Percentiles rank a stretch among this genome's conserved stretches.
Conservation (phyloP, 1,284 basidiomycete species). For the Rhodotorula sp. region DNA sequence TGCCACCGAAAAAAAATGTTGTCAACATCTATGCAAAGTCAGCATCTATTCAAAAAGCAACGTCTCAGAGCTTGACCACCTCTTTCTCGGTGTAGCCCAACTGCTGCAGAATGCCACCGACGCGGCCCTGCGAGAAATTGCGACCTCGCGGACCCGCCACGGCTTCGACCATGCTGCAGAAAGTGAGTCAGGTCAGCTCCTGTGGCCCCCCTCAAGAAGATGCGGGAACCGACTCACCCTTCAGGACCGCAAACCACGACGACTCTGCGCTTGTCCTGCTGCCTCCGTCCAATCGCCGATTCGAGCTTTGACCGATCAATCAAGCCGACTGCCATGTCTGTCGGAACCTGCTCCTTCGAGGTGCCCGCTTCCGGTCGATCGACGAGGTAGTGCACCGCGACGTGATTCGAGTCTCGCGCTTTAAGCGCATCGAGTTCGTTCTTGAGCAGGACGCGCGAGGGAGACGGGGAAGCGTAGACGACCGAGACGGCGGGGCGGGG, state of each 20-base stretch:
- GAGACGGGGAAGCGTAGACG: slow-evolving; percentile 64
- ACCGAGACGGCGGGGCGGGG: slow-evolving; percentile 56
- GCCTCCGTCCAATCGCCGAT: slow-evolving; percentile 50
- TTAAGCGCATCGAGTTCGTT: slow-evolving; percentile 59
- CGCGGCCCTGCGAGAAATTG: slow-evolving; percentile 68
- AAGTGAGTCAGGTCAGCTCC: background rate
- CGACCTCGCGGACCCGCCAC: slow-evolving; percentile 73
- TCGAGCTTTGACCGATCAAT: slow-evolving; percentile 59
- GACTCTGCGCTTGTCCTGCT: slow-evolving; percentile 6
- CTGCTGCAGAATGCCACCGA: slow-evolving; percentile 66
- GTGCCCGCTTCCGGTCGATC: slow-evolving; percentile 53
- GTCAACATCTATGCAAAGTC: background rate
- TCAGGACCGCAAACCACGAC: slow-evolving; percentile 69
- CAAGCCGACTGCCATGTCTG: slow-evolving; percentile 55
- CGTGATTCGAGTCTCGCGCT: slow-evolving; percentile 56
- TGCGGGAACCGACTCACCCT: slow-evolving; percentile 48
- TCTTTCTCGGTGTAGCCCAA: slow-evolving; percentile 63
- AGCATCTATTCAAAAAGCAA: background rate
- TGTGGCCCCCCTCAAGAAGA: background rate
- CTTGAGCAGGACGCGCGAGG: slow-evolving; percentile 65
- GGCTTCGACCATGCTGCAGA: slow-evolving; percentile 65
- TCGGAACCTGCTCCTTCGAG: background rate
- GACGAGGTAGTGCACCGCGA: slow-evolving; percentile 63
- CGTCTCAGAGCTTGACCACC: slow-evolving; percentile 65
- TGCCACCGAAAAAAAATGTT: background rate